Base-by-base conservation (phyloP, 371 early-diverging fungal species). In the Mucor piriformis region DNA sequence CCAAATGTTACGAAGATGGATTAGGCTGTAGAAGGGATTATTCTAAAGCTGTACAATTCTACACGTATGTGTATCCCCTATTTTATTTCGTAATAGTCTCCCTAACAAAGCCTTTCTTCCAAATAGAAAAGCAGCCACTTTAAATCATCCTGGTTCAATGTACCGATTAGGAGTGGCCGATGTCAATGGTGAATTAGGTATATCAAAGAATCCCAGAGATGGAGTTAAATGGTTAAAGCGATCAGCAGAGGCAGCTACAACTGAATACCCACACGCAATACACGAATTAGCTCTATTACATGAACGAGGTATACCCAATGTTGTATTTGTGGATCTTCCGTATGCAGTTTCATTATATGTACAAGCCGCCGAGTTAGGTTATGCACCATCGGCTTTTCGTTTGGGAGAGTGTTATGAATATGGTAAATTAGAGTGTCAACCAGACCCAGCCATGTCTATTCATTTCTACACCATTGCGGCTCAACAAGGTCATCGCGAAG, bases 401-500 rank as follows among this genome's bases (percentile, higher is more conserved):
- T 69, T 95, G 7, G 94, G 91, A 18, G 88, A 88, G 61, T 89
- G 87, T 52, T 93, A 88, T 67, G 92, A 93, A 63, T 87, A 90
- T 61, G 93, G 91, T 11, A 82, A 86, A 53, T 72, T 88, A 38
- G 85, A 88, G 21, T 83, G 85, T 49, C 64, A 64, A 25, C 85
- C 84, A 60, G 89, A 91, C 49, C 82, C 90, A 11, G 85, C 83
- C 16, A 69, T 84, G 29, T 86, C 87, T 8, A 86, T 90, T 54
- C 88, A 86, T 54, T 91, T 84, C 59, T 91, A 90, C 51, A 83
- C 86, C 2, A 76, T 89, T 61, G 93, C 95, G 0, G 95, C 96
- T 12, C 88, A 92, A 59, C 89, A 93, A 63, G 91, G 93, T n/a
- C 92, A 96, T 61, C 88, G 92, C 0, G 94, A 94, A 59, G 93